Conservation (phyloP, 495 filamentous ascomycete genomes). For the Annulohypoxylon moriforme region DNA sequence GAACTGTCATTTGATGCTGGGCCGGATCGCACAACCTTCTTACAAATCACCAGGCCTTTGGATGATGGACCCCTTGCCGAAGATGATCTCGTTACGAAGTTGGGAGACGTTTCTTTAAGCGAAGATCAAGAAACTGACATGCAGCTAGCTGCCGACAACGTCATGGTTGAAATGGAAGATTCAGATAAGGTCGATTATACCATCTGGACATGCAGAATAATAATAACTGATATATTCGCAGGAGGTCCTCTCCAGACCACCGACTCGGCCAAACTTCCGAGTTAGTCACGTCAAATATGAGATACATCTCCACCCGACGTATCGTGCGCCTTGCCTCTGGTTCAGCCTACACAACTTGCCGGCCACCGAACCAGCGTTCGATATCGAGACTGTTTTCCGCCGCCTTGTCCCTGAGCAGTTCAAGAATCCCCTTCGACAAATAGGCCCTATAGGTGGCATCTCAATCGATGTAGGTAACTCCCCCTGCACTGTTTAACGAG, state of each 20-base stretch:
- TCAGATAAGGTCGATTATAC: slow-evolving; percentile 56
- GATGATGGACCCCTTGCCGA: slow-evolving; percentile 53
- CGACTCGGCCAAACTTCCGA: slow-evolving; percentile 53
- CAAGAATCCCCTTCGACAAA: slow-evolving; percentile 64
- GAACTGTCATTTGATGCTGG: slow-evolving; percentile 47
- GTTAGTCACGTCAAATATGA: slow-evolving; percentile 71
- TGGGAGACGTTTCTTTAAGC: slow-evolving; percentile 53
- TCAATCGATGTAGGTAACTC: slow-evolving; percentile 74
- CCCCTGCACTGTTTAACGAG: slow-evolving; percentile 50
- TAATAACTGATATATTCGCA: slow-evolving; percentile 54
- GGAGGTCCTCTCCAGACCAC: slow-evolving; percentile 38
- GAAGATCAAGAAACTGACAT: slow-evolving; percentile 1
- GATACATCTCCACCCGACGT: slow-evolving; percentile 67
- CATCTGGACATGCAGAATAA: slow-evolving; percentile 27
- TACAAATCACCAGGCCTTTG: slow-evolving; percentile 62
- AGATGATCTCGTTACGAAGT: slow-evolving; percentile 53
- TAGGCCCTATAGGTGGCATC: slow-evolving; percentile 78
- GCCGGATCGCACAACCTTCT: slow-evolving; percentile 53
- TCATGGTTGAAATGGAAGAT: slow-evolving; percentile 59
- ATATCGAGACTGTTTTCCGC: slow-evolving; percentile 75
- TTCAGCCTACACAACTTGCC: slow-evolving; percentile 63
- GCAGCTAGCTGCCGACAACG: slow-evolving; percentile 40
- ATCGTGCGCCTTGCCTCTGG: slow-evolving; percentile 69
- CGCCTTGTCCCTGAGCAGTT: slow-evolving; percentile 74
- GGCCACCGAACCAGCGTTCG: slow-evolving; percentile 53